Percentiles rank a stretch among this genome's conserved stretches.
Evolutionary conservation across 345 rosid species (phyloP).

Genomic region (Gossypium stocksii): DNA sequence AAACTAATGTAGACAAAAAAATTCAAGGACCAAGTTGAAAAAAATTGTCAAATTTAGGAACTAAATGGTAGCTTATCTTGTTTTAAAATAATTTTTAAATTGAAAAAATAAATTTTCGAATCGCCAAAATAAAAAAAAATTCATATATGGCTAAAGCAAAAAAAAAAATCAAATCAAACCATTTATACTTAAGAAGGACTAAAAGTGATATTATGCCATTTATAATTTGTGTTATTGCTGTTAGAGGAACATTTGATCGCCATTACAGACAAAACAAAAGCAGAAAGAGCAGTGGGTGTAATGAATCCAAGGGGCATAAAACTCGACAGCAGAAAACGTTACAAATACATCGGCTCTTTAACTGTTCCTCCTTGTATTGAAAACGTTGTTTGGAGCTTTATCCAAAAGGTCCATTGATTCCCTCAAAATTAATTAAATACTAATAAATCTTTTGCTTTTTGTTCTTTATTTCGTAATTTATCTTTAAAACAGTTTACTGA

Average conservation of each 20-base stretch:
- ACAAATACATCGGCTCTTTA: constrained; percentile 76
- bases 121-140: too few species aligned
- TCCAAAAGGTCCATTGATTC: constrained; percentile 37
- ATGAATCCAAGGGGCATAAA: constrained; percentile 50
- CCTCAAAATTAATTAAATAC: neutral
- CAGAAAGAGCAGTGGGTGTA: constrained; percentile 36
- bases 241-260: constrained; percentile 33
- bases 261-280: constrained; percentile 25
- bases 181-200: too few species aligned
- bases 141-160: too few species aligned
- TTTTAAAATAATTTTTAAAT: too few species aligned
- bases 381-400: constrained; percentile 65
- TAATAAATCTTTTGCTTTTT: neutral
- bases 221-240: constrained; percentile 19
- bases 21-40: too few species aligned
- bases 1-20: too few species aligned
- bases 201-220: too few species aligned
- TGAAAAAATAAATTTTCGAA: too few species aligned
- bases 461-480: neutral
- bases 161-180: too few species aligned
- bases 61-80: too few species aligned
- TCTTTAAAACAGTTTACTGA: neutral
- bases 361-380: constrained; percentile 82
- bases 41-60: too few species aligned
- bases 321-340: constrained; percentile 57